A percentile compares a stretch with the other conserved stretches of the same genome.
Conservation (phyloP, 768 basidiomycete species). For the Hydnomerulius pinastri region DNA sequence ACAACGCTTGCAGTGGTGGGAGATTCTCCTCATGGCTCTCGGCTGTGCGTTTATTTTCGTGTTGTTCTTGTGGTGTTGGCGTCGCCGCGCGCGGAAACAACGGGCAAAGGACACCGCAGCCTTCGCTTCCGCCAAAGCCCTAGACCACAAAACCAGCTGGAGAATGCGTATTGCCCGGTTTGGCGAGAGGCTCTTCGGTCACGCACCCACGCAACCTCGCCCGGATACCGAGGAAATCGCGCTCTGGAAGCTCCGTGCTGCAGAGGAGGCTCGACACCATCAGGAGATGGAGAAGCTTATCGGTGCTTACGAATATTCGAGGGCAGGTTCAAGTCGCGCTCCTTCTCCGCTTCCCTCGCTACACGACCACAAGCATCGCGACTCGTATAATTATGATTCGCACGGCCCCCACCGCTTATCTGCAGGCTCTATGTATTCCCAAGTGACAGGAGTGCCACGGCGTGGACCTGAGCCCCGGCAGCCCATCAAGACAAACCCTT, state of each 20-base stretch:
- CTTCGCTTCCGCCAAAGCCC: conserved; percentile 62
- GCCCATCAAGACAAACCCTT: conserved; percentile 54
- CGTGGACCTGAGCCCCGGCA: conserved; percentile 71
- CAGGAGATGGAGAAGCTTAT: conserved; percentile 53
- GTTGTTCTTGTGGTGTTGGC: conserved; percentile 65
- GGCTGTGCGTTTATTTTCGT: conserved; percentile 81
- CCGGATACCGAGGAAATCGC: conserved; percentile 47
- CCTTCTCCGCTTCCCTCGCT: conserved; percentile 48
- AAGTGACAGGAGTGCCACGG: conserved; percentile 64
- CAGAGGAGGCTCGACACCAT: conserved; percentile 52
- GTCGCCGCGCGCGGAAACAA: conserved; percentile 66
- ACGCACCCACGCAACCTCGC: conserved; percentile 26
- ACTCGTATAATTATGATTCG: conserved; percentile 20
- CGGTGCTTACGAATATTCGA: conserved; percentile 47
- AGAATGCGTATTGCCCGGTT: conserved; percentile 55
- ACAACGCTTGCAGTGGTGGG: conserved; percentile 70
- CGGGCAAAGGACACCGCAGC: conserved; percentile 65
- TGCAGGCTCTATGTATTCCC: conserved; percentile 63
- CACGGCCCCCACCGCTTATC: conserved; percentile 40
- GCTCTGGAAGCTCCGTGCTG: conserved; percentile 50
- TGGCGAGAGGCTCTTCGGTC: conserved; percentile 61
- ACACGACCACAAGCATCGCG: conserved; percentile 26
- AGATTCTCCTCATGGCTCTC: conserved; percentile 81
- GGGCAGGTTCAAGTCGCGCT: conserved; percentile 38
- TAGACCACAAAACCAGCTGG: conserved; percentile 55